These are phyloP conservation scores for Monilinia fructigena DNA, from an alignment of 2,329 filamentous ascomycete species.

Conservation along the genomic window DNA sequence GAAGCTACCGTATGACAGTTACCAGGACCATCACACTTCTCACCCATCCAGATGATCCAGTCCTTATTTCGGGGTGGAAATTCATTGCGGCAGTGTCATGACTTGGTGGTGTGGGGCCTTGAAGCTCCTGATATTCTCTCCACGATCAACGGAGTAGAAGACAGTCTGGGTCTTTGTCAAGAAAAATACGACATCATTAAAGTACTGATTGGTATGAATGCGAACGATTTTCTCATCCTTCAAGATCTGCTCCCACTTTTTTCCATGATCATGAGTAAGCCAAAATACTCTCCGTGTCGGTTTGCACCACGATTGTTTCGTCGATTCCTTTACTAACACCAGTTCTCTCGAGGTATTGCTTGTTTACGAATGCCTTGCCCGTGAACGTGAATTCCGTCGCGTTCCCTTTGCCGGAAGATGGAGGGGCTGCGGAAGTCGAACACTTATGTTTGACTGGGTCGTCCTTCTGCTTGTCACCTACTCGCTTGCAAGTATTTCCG, in stretches of 20 bases:
- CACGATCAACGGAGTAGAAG: slow-evolving; percentile 80
- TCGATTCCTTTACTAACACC: slow-evolving; percentile 62
- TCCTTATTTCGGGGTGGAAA: slow-evolving; percentile 83
- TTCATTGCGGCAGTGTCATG: slow-evolving; percentile 49
- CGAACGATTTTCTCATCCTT: slow-evolving; percentile 65
- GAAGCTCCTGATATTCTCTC: slow-evolving; percentile 71
- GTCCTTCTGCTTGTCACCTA: slow-evolving; percentile 63
- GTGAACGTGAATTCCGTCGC: slow-evolving; percentile 62
- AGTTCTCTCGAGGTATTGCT: slow-evolving; percentile 76
- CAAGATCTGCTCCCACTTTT: slow-evolving; percentile 73
- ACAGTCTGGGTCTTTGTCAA: slow-evolving; percentile 66
- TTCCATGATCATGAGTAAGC: slow-evolving; percentile 83
- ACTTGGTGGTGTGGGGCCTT: slow-evolving; percentile 58
- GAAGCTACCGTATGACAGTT: slow-evolving; percentile 72
- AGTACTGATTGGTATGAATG: slow-evolving; percentile 76
- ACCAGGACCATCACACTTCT: slow-evolving; percentile 59
- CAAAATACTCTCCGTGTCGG: slow-evolving; percentile 55
- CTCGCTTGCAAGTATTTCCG: slow-evolving; percentile 69
- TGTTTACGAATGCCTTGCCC: slow-evolving; percentile 52
- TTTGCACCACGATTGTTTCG: slow-evolving; percentile 66
- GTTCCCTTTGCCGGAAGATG: slow-evolving; percentile 65
- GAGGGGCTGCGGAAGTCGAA: slow-evolving; percentile 55
- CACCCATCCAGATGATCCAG: slow-evolving; percentile 89
- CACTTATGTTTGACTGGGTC: slow-evolving; percentile 74
- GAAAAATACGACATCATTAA: slow-evolving; percentile 85